Evolutionary conservation across 768 basidiomycete species (phyloP), one percentile per base, ranked within the genome.

Genomic region (Pisolithus tinctorius): DNA sequence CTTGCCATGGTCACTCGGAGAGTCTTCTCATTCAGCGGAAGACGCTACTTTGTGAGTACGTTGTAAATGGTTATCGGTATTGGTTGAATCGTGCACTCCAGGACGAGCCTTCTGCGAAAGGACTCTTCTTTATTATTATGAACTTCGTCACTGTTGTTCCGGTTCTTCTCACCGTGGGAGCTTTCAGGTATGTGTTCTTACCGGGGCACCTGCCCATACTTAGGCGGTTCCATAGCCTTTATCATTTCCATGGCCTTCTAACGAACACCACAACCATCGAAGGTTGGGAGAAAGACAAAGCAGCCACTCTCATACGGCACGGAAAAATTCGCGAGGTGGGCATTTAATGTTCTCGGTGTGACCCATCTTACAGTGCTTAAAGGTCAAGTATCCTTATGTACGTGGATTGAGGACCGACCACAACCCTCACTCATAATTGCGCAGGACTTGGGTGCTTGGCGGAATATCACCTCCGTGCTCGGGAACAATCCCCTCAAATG

Each of bases 271-370:
- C 95, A 0, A 98, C 96, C 1, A 97, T 99, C 46, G 96, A 99
- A 70, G 83, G 88, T 0, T 95, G 91, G 90, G 96, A 99, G 68
- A 98, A 98, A 69, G 93, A 98, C 62, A 94, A 88, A 68, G 92
- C 83, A 1, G 86, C 93, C 4, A 87, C 82, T 0, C 77, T 99
- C 58, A 82, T 90, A 47, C 80, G 87, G 17, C 74, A 86, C 51
- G 95, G 94, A 5, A 90, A 88, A 66, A 86, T 97, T 51, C 81
- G 77, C 47, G 87, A 93, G 70, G 88, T 88, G 49, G 20, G 61
- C 59, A 13, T 8, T 45, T 42, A 29, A 20, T 44, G 31, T 46
- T 31, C 27, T 27, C 36, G 37, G 7, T 55, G 4, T 37, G 38
- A 44, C n/a, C 30, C 40, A 47, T 48, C 45, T 57, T 20, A 56